A percentile compares a stretch with the other conserved stretches of the same genome.
Evolutionary conservation across 164 flowering plant genomes (phyloP).

Genomic region (Houttuynia cordata): DNA sequence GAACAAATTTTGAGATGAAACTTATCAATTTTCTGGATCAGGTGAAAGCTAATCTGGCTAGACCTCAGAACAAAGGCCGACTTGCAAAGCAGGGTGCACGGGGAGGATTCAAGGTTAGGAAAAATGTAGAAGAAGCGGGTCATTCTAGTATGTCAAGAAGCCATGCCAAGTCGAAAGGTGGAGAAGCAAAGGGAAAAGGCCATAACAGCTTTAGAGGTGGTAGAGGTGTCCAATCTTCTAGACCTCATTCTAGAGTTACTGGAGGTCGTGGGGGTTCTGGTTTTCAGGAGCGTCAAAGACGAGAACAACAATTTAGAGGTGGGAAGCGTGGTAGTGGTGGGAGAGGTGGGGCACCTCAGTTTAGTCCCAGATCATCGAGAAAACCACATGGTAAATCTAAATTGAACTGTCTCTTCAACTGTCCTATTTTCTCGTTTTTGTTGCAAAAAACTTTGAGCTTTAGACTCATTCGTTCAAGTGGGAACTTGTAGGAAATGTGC

Average conservation of each 20-base stretch:
- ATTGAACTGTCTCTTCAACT: neutral
- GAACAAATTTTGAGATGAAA: too few species aligned
- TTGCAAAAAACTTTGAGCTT: too few species aligned
- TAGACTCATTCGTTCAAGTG: neutral
- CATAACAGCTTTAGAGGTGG: conserved; percentile 9
- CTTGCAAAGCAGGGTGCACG: conserved; percentile 25
- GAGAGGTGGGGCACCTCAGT: conserved; percentile 14
- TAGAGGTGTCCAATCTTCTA: conserved; percentile 11
- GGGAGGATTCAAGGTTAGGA: conserved; percentile 27
- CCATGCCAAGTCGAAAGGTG: conserved; percentile 10
- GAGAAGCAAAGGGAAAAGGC: conserved; percentile 15
- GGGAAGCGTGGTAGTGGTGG: conserved; percentile 15
- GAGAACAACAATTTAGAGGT: conserved; percentile 10
- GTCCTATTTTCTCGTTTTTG: neutral
- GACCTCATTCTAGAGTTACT: conserved; percentile 8
- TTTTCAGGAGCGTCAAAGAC: conserved; percentile 12
- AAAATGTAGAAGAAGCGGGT: conserved; percentile 12
- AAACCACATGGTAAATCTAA: conserved; percentile 16
- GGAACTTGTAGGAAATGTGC: conserved; percentile 18
- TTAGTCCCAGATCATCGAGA: conserved; percentile 16
- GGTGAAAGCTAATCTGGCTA: conserved; percentile 35
- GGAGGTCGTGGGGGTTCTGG: conserved; percentile 11
- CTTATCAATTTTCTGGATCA: conserved; percentile 5
- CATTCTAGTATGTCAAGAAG: conserved; percentile 15
- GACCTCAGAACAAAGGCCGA: conserved; percentile 23